phyloP scores from a whole-genome alignment of 176 grass and related monocot genomes.

The Microstegium vimineum region DNA sequence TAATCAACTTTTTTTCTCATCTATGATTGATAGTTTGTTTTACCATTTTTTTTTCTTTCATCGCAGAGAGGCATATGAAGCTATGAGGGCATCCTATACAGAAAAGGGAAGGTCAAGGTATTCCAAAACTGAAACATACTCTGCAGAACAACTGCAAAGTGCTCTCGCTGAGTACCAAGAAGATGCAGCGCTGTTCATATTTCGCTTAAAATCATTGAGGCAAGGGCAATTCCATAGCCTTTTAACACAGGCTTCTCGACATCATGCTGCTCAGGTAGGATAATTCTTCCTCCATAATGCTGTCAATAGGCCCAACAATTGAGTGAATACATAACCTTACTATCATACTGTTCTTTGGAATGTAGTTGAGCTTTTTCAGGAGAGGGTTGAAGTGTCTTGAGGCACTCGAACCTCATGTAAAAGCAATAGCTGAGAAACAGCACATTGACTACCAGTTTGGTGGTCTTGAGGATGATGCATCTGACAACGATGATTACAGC shows the following conservation, averaged over 20 bases:
- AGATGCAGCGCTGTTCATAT: conserved; percentile 68
- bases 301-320: conserved; percentile 19
- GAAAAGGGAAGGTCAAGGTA: conserved; percentile 57
- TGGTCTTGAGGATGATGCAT: conserved; percentile 63
- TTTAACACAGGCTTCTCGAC: conserved; percentile 79
- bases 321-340: conserved; percentile 18
- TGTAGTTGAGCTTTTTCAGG: conserved; percentile 82
- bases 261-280: conserved; percentile 88
- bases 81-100: conserved; percentile 57
- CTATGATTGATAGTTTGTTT: background rate
- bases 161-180: conserved; percentile 70
- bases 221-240: conserved; percentile 91
- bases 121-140: conserved; percentile 52
- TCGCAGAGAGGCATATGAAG: conserved; percentile 67
- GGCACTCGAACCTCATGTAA: conserved; percentile 74
- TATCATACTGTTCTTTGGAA: conserved; percentile 1
- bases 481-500: conserved; percentile 48
- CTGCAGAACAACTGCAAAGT: conserved; percentile 52
- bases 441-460: conserved; percentile 84
- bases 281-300: background rate
- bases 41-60: background rate
- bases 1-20: background rate
- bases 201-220: conserved; percentile 88
- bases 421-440: conserved; percentile 59
- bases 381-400: conserved; percentile 82